Evolutionary conservation across 2,329 filamentous ascomycete species (phyloP), one percentile per base, ranked within the genome.

Genomic region (Lecanicillium sp.): DNA sequence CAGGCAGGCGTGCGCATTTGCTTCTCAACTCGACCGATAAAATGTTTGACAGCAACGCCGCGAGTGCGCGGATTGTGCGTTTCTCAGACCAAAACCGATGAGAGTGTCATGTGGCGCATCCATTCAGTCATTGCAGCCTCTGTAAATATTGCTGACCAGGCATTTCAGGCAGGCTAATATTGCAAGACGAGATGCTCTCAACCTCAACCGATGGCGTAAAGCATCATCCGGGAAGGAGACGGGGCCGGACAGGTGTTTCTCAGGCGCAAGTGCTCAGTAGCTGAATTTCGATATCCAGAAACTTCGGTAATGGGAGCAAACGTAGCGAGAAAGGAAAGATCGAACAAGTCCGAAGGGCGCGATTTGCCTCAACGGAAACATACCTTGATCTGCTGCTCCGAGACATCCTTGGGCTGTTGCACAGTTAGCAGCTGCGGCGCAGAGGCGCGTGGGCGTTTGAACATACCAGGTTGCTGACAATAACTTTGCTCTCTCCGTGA

Each of bases 361-460:
- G 67, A 72, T 69, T 64, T 72, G 80, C 83, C 84, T 84, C 77
- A 86, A 81, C 77, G 83, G 90, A 86, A 90, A 98, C 93, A 94
- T 98, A 98, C 93, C 93, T 98, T 97, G 77, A 98, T 94, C 84
- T 94, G 88, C 75, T 75, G 76, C 80, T 97, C 91, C 73, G 83
- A 88, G 71, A 98, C 90, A 83, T 98, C 93, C 76, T 85, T 84
- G 68, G 93, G 93, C 89, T 97, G 58, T 27, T 48, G 15, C 8
- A 21, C 43, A 23, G 69, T 86, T 73, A 86, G 78, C 41, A 38
- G 53, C 38, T 17, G 27, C 33, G 15, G n/a, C 10, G 32, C 19
- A 26, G 5, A 32, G 10, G 26, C 3, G 40, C 32, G 3, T 17
- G 21, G 29, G 12, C 8, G 7, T 19, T 24, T 14, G 40, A 10